Conservation (phyloP, 306 rosid genomes). For the Citrullus amarus region DNA sequence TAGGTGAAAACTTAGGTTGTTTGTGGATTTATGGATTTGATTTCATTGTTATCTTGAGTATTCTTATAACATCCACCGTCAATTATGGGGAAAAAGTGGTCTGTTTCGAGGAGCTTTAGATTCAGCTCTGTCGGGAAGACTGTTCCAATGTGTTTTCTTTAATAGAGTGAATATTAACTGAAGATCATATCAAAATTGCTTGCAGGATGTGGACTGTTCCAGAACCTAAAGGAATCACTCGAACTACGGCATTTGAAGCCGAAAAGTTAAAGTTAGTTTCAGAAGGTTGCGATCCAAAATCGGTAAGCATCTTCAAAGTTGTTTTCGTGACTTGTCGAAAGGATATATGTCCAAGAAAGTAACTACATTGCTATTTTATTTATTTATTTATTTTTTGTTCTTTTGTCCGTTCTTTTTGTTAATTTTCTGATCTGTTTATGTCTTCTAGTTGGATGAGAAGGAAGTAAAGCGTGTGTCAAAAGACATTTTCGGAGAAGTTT, state of each 20-base stretch:
- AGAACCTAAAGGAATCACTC: conserved; percentile 44
- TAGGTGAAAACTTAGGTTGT: neutral
- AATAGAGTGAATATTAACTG: neutral
- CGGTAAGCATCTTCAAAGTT: conserved; percentile 36
- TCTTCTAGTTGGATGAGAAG: conserved; percentile 57
- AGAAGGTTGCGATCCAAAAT: conserved; percentile 66
- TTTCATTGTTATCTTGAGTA: neutral
- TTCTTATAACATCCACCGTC: neutral
- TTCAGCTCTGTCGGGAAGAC: neutral
- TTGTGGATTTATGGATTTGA: neutral
- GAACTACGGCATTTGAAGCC: conserved; percentile 50
- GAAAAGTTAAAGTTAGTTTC: conserved; percentile 49
- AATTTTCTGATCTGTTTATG: neutral
- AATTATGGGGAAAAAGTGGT: neutral
- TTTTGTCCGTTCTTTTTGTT: neutral
- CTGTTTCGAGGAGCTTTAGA: neutral
- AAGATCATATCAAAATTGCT: conserved; percentile 10
- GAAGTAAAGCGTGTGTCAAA: conserved; percentile 51
- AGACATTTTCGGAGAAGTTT: conserved; percentile 45
- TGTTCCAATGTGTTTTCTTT: too few relatives aligned
- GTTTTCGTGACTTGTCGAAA: neutral
- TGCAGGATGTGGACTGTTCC: conserved; percentile 80
- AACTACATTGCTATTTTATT: conserved; percentile 1
- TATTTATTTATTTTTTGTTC: neutral
- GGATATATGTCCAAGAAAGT: neutral